Percentiles rank a stretch among this genome's conserved stretches.
These are phyloP conservation scores for Phaeosphaeria sp. DNA, from an alignment of 2,329 filamentous ascomycete species.

Conservation along the genomic window DNA sequence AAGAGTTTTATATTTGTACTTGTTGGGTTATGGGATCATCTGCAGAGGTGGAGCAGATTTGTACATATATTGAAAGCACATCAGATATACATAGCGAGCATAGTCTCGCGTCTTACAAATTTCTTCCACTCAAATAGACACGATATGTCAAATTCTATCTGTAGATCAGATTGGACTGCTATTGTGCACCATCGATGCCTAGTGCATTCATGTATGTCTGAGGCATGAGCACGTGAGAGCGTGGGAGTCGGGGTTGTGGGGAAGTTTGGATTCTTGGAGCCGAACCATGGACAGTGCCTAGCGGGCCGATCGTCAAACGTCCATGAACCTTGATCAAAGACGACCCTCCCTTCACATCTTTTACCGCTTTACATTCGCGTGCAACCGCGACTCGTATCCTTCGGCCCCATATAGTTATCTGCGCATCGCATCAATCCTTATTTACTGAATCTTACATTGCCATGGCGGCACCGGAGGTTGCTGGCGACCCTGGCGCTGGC, in stretches of 20 bases:
- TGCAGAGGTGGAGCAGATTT: background rate
- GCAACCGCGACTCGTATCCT: background rate
- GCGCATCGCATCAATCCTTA: background rate
- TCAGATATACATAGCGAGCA: background rate
- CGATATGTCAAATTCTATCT: too few relatives aligned
- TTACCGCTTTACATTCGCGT: slow-evolving; percentile 10
- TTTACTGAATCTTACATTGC: background rate
- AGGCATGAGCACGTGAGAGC: slow-evolving; percentile 23
- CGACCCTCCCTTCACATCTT: slow-evolving; percentile 6
- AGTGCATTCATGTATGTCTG: background rate
- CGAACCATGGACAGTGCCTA: slow-evolving; percentile 3
- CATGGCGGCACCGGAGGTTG: slow-evolving; percentile 24
- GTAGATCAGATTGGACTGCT: background rate
- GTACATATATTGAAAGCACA: background rate
- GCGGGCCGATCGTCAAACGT: slow-evolving; percentile 14
- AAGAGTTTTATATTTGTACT: slow-evolving; percentile 1
- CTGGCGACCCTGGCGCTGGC: slow-evolving; percentile 22
- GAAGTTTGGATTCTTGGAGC: background rate
- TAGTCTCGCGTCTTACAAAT: background rate
- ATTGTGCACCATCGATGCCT: background rate
- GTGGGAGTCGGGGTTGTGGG: slow-evolving; percentile 12
- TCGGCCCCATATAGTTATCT: background rate
- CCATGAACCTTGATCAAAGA: slow-evolving; percentile 4
- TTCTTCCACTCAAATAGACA: background rate
- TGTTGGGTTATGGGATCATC: background rate